Evolutionary conservation across 257 asterid species (phyloP).

Genomic region (Linderniella brevidens): DNA sequence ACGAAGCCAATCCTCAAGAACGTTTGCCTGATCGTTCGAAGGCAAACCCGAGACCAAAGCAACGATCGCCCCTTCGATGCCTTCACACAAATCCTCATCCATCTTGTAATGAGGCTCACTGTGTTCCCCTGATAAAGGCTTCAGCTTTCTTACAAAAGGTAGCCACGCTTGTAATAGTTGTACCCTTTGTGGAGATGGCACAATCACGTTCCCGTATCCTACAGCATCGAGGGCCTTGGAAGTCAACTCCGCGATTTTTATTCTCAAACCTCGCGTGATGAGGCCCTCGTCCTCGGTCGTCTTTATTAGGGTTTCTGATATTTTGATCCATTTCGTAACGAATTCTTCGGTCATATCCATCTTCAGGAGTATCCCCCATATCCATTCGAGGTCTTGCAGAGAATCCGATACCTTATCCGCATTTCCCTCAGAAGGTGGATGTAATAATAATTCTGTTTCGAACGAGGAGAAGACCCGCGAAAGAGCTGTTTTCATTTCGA

Average conservation of each 20-base stretch:
- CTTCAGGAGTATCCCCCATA: conserved; percentile 39
- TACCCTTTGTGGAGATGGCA: conserved; percentile 44
- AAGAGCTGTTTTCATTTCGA: conserved; percentile 33
- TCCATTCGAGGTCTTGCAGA: conserved; percentile 57
- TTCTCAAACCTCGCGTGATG: conserved; percentile 41
- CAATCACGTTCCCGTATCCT: conserved; percentile 59
- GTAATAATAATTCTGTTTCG: conserved; percentile 24
- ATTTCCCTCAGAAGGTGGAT: conserved; percentile 13
- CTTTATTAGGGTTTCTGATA: conserved; percentile 23
- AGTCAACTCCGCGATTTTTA: conserved; percentile 40
- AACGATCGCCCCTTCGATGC: conserved; percentile 63
- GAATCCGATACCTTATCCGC: conserved; percentile 22
- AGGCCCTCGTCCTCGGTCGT: conserved; percentile 25
- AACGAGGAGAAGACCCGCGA: conserved; percentile 32
- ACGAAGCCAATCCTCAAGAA: conserved; percentile 60
- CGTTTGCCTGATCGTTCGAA: conserved; percentile 62
- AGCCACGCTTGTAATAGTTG: conserved; percentile 47
- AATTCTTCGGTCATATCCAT: conserved; percentile 59
- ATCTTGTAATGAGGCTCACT: conserved; percentile 30
- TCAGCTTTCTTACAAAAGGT: conserved; percentile 49
- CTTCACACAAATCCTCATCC: conserved; percentile 59
- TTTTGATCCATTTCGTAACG: conserved; percentile 38
- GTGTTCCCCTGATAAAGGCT: conserved; percentile 31
- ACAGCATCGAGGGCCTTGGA: conserved; percentile 65
- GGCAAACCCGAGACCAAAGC: conserved; percentile 54